Conservation (phyloP, 257 asterid species). For the Capsicum pubescens region DNA sequence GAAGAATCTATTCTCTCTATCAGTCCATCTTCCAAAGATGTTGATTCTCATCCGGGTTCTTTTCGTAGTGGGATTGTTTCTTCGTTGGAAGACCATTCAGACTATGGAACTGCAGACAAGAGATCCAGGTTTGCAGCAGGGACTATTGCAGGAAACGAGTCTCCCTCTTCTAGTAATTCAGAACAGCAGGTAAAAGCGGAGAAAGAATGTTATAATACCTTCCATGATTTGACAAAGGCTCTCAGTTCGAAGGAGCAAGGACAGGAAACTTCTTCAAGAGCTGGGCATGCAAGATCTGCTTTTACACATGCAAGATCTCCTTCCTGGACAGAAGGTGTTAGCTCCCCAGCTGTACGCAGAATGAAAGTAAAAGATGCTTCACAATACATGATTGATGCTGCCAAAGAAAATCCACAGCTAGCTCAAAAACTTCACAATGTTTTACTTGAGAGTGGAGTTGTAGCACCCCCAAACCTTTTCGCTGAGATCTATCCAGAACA, state of each 20-base stretch:
- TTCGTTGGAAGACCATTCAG: slow-evolving; percentile 45
- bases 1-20: slow-evolving; percentile 44
- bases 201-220: slow-evolving; percentile 40
- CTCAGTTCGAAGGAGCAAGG: slow-evolving; percentile 45
- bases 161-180: slow-evolving; percentile 38
- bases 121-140: slow-evolving; percentile 44
- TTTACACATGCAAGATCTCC: slow-evolving; percentile 86
- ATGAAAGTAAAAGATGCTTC: slow-evolving; percentile 92
- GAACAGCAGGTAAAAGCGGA: slow-evolving; percentile 38
- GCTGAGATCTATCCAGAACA: slow-evolving; percentile 68
- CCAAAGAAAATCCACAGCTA: slow-evolving; percentile 91
- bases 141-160: slow-evolving; percentile 41
- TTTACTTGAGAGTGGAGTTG: slow-evolving; percentile 92
- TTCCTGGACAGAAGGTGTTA: slow-evolving; percentile 98
- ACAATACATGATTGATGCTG: slow-evolving; percentile 93
- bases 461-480: slow-evolving; percentile 91
- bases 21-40: slow-evolving; percentile 40
- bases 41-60: slow-evolving; percentile 47
- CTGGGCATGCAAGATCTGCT: slow-evolving; percentile 46
- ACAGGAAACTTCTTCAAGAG: slow-evolving; percentile 51
- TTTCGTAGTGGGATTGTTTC: slow-evolving; percentile 48
- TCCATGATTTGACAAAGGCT: slow-evolving; percentile 42
- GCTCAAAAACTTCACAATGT: slow-evolving; percentile 96
- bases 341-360: slow-evolving; percentile 85
- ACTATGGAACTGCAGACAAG: slow-evolving; percentile 39